Conservation (phyloP, 345 rosid genomes). For the Euphorbia tirucalli region DNA sequence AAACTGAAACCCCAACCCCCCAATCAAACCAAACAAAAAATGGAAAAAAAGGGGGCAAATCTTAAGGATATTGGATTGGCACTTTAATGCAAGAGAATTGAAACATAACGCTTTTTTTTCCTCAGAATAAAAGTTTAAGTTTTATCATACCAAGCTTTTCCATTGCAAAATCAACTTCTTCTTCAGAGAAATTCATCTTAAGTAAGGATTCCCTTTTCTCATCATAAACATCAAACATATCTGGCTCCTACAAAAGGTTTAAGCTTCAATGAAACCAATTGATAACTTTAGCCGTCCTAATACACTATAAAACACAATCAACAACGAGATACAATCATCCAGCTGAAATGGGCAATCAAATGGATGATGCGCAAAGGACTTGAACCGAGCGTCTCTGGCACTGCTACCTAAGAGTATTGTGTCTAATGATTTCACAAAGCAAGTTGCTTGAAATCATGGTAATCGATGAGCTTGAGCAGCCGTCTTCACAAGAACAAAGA, state of each 20-base stretch:
- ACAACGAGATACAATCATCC: background rate
- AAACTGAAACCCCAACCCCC: too few relatives aligned
- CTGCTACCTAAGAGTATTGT: too few relatives aligned
- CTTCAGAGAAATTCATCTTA: slow-evolving; percentile 63
- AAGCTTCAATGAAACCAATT: slow-evolving; percentile 15
- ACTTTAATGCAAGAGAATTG: background rate
- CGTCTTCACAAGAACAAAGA: too few relatives aligned
- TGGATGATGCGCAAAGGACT: background rate
- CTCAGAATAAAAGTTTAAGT: background rate
- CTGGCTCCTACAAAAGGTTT: slow-evolving; percentile 58
- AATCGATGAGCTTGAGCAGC: too few relatives aligned
- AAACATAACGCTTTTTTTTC: background rate
- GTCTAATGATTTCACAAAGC: too few relatives aligned
- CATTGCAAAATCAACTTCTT: slow-evolving; percentile 69
- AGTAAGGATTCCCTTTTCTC: slow-evolving; percentile 56
- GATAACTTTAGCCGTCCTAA: background rate
- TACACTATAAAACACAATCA: background rate
- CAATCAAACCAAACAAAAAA: background rate
- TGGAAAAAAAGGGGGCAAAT: background rate
- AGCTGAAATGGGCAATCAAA: background rate
- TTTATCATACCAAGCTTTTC: slow-evolving; percentile 61
- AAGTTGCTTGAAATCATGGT: too few relatives aligned
- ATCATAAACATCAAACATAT: slow-evolving; percentile 36
- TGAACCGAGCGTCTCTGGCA: too few relatives aligned
- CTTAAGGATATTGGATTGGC: background rate